phyloP scores from a whole-genome alignment of 2,329 filamentous ascomycete genomes.

The Apiospora marii region DNA sequence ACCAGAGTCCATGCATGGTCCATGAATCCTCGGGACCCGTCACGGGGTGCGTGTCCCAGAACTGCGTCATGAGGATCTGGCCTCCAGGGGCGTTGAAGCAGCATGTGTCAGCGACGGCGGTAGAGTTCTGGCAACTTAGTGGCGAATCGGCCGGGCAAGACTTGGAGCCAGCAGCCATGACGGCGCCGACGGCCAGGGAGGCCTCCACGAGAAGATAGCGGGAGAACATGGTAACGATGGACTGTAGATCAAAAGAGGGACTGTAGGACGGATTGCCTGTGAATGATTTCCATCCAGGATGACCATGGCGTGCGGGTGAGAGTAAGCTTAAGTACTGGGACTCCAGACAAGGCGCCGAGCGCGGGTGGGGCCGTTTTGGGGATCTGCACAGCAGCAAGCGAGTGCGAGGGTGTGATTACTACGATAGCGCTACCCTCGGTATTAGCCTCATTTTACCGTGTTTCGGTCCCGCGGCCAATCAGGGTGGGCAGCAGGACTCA shows the following conservation, averaged over 20 bases:
- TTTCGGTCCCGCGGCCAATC: neutral
- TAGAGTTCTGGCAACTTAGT: slow-evolving; percentile 49
- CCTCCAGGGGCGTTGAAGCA: slow-evolving; percentile 79
- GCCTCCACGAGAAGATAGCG: slow-evolving; percentile 7
- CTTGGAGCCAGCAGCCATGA: slow-evolving; percentile 11
- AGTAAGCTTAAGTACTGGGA: slow-evolving; percentile 13
- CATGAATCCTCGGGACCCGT: slow-evolving; percentile 74
- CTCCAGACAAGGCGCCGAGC: neutral
- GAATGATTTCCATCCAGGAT: neutral
- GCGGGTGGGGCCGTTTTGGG: neutral
- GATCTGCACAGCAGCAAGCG: neutral
- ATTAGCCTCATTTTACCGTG: slow-evolving; percentile 15
- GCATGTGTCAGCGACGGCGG: slow-evolving; percentile 62
- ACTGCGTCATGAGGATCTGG: slow-evolving; percentile 76
- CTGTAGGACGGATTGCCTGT: slow-evolving; percentile 1
- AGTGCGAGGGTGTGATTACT: neutral
- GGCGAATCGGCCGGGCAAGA: slow-evolving; percentile 51
- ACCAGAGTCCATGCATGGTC: slow-evolving; percentile 75
- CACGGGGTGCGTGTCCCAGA: slow-evolving; percentile 75
- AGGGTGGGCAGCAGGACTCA: neutral
- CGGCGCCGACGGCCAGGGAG: slow-evolving; percentile 21
- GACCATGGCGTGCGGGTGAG: neutral
- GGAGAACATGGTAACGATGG: slow-evolving; percentile 10
- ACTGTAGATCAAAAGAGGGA: neutral
- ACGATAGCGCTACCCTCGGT: neutral